Percentiles rank a stretch among this genome's conserved stretches.
phyloP scores from a whole-genome alignment of 768 basidiomycete species.

The Boletus huronensis region DNA sequence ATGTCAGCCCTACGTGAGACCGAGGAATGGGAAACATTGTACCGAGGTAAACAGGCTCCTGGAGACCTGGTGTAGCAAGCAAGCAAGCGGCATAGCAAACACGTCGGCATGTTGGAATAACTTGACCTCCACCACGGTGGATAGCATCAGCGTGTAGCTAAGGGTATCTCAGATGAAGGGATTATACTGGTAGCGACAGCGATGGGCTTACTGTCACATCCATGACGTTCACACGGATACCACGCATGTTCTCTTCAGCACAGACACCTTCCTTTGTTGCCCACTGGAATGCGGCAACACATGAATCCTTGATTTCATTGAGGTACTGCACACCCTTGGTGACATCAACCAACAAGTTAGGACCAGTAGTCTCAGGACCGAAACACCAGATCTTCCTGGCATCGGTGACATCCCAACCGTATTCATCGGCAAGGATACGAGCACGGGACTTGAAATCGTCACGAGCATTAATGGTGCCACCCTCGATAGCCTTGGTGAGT shows the following conservation, averaged over 20 bases:
- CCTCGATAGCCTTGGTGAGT: conserved; percentile 88
- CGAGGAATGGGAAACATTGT: conserved; percentile 13
- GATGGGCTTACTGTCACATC: conserved; percentile 79
- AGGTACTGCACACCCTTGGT: conserved; percentile 99
- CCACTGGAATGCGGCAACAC: conserved; percentile 99
- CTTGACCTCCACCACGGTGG: conserved; percentile 98
- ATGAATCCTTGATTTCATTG: conserved; percentile 99
- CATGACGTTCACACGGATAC: conserved; percentile 91
- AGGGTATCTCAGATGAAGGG: neutral
- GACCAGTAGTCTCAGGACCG: conserved; percentile 96
- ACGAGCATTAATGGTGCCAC: conserved; percentile 78
- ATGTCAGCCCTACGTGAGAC: conserved; percentile 11
- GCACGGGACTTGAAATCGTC: conserved; percentile 98
- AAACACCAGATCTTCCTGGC: conserved; percentile 99
- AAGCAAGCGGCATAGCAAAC: conserved; percentile 94
- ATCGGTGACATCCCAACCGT: conserved; percentile 98
- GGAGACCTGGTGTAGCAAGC: conserved; percentile 85
- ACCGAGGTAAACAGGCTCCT: conserved; percentile 96
- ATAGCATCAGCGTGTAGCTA: conserved; percentile 98
- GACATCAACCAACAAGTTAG: conserved; percentile 95
- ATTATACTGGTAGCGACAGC: neutral
- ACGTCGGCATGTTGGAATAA: conserved; percentile 96
- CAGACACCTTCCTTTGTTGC: conserved; percentile 97
- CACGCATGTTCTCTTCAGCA: conserved; percentile 98
- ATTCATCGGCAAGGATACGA: conserved; percentile 92